Percentiles rank a stretch among this genome's conserved stretches.
Conservation (phyloP, 805 yeast genomes). For the Pichia insulana region DNA sequence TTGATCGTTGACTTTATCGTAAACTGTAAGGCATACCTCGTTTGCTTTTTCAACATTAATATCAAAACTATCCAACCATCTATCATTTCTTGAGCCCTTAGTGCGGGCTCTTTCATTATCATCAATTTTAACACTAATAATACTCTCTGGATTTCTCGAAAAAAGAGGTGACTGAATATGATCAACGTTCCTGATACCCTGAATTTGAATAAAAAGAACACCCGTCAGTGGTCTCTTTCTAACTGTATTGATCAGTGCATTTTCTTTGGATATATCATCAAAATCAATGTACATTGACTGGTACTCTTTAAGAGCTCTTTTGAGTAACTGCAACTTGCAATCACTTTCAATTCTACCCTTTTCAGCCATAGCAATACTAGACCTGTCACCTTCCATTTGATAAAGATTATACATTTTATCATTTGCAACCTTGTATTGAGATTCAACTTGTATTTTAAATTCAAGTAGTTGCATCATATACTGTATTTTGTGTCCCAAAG, state of each 20-base stretch:
- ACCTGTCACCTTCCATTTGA: conserved; percentile 83
- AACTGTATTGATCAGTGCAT: conserved; percentile 57
- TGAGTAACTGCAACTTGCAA: conserved; percentile 75
- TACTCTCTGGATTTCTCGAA: conserved; percentile 70
- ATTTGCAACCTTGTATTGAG: conserved; percentile 87
- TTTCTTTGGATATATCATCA: conserved; percentile 58
- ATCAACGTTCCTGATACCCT: conserved; percentile 80
- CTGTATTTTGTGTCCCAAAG: conserved; percentile 88
- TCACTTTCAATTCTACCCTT: conserved; percentile 79
- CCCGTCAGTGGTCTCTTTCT: conserved; percentile 85
- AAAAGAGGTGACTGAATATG: conserved; percentile 83
- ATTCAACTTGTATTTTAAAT: conserved; percentile 88
- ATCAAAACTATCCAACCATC: conserved; percentile 76
- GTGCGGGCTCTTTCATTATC: conserved; percentile 79
- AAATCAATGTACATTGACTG: conserved; percentile 77
- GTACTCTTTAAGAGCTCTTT: conserved; percentile 76
- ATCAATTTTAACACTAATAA: conserved; percentile 73
- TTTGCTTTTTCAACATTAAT: conserved; percentile 83
- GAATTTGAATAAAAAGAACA: conserved; percentile 58
- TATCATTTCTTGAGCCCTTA: conserved; percentile 63
- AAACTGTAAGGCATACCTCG: conserved; percentile 82
- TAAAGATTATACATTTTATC: conserved; percentile 82
- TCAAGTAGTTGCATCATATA: conserved; percentile 92
- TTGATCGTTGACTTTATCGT: conserved; percentile 63
- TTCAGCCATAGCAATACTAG: conserved; percentile 79